Evolutionary conservation across 495 filamentous ascomycete species (phyloP).

Genomic region (Trichoderma virens): DNA sequence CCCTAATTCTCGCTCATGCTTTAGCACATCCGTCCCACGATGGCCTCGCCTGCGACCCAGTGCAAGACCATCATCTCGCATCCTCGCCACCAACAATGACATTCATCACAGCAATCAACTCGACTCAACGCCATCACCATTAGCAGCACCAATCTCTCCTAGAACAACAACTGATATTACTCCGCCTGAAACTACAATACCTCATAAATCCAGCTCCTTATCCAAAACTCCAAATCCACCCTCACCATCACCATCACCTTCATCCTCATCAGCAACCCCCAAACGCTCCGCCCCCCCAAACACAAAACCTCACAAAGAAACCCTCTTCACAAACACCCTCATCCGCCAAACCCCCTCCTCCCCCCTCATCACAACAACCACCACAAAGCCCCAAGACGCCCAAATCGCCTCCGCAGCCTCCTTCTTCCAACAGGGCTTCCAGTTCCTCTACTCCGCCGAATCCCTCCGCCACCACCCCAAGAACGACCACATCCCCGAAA

Average conservation of each 20-base stretch:
- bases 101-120: background rate
- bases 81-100: background rate
- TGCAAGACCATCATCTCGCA: background rate
- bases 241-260: background rate
- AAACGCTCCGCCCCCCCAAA: conserved; percentile 1
- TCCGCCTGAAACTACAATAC: too few species aligned
- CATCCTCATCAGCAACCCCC: background rate
- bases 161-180: too few species aligned
- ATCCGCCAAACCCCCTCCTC: background rate
- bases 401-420: conserved; percentile 39
- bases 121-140: background rate
- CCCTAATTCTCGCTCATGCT: background rate
- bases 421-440: conserved; percentile 54
- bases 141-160: background rate
- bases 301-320: background rate
- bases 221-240: background rate
- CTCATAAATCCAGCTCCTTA: too few species aligned
- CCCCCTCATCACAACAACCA: background rate
- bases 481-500: conserved; percentile 49
- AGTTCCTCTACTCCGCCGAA: conserved; percentile 61
- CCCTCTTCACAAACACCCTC: conserved; percentile 2
- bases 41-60: background rate
- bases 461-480: conserved; percentile 61
- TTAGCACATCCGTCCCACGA: background rate
- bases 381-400: background rate